Percentiles rank a stretch among this genome's conserved stretches.
Evolutionary conservation across 495 filamentous ascomycete species (phyloP).

Genomic region (Hypoxylon lienhwacheense): DNA sequence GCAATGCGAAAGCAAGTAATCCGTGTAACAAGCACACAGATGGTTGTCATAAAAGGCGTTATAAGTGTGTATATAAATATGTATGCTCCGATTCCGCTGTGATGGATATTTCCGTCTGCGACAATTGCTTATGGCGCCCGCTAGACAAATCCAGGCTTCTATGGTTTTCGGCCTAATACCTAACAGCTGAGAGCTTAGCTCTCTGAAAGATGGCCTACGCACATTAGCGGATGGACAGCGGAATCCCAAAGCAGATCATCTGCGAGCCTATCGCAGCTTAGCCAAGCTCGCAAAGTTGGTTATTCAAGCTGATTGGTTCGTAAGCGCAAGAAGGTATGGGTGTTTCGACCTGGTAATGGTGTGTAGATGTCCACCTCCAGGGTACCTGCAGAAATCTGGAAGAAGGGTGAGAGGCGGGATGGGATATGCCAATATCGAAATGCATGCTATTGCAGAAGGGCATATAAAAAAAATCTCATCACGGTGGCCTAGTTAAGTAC

Average conservation of each 20-base stretch:
- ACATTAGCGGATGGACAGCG: constrained; percentile 21
- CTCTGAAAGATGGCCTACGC: constrained; percentile 26
- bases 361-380: constrained; percentile 28
- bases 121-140: constrained; percentile 11
- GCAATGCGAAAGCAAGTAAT: constrained; percentile 4
- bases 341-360: constrained; percentile 22
- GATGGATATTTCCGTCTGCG: constrained; percentile 2
- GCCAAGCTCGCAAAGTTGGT: constrained; percentile 23
- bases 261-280: constrained; percentile 26
- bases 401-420: constrained; percentile 21
- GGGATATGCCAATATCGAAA: constrained; percentile 19
- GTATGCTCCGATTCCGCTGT: constrained; percentile 27
- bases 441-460: constrained; percentile 33
- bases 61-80: neutral
- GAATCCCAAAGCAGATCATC: constrained; percentile 28
- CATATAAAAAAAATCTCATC: constrained; percentile 27
- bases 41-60: no score
- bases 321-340: constrained; percentile 24
- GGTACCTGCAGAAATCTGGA: constrained; percentile 38
- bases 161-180: constrained; percentile 28
- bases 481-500: constrained; percentile 2
- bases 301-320: constrained; percentile 20
- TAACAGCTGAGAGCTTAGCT: constrained; percentile 28
- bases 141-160: constrained; percentile 17
- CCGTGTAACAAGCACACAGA: constrained; percentile 16